phyloP scores from a whole-genome alignment of 1,284 basidiomycete genomes.

The Trametes pubescens region DNA sequence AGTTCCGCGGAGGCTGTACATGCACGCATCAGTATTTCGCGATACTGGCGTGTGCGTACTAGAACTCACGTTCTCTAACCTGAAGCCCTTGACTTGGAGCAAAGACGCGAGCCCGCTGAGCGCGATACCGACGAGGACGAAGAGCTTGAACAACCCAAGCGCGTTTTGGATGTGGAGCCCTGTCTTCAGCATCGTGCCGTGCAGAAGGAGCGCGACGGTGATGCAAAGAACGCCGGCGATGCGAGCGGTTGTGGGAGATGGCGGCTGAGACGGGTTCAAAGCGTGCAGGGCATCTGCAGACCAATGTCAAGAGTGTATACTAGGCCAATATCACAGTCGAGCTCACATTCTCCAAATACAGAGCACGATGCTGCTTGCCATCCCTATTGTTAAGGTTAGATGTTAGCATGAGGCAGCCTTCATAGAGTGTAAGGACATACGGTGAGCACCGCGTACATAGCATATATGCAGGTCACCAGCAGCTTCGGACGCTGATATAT shows the following conservation, averaged over 20 bases:
- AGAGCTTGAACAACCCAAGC: constrained; percentile 71
- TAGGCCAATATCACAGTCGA: neutral
- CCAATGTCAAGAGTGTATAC: neutral
- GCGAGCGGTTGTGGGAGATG: constrained; percentile 35
- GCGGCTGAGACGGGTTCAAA: constrained; percentile 41
- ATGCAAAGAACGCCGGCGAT: constrained; percentile 55
- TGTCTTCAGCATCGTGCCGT: constrained; percentile 61
- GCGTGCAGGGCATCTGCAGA: constrained; percentile 61
- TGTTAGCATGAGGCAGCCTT: neutral
- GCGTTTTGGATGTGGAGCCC: constrained; percentile 73
- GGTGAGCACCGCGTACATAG: constrained; percentile 66
- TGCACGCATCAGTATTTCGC: neutral
- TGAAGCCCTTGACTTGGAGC: constrained; percentile 54
- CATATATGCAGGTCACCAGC: constrained; percentile 66
- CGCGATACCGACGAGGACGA: constrained; percentile 63
- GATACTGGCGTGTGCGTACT: constrained; percentile 20
- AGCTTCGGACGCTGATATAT: constrained; percentile 71
- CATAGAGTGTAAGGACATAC: constrained; percentile 41
- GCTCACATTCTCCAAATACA: constrained; percentile 72
- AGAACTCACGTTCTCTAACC: constrained; percentile 50
- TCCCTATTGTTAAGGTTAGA: constrained; percentile 46
- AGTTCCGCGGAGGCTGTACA: constrained; percentile 53
- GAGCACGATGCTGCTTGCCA: constrained; percentile 62
- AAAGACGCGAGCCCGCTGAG: constrained; percentile 69
- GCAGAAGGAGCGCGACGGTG: constrained; percentile 64